Percentiles rank a stretch among this genome's conserved stretches.
Conservation (phyloP, 106 monocot genomes). For the Dactylorhiza incarnata region DNA sequence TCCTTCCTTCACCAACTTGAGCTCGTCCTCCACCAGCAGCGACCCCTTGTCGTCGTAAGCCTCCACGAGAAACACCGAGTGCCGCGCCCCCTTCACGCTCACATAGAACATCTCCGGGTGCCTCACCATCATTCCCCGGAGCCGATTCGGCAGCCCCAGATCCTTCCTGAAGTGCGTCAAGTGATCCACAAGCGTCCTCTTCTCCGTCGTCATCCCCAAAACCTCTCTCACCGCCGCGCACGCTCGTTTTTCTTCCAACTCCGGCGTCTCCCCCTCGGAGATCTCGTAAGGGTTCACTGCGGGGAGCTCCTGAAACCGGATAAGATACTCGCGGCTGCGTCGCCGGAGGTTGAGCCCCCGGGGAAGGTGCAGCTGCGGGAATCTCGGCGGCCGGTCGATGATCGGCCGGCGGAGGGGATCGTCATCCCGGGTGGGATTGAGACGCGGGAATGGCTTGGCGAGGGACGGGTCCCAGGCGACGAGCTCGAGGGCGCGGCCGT, state of each 20-base stretch:
- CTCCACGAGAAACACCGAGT: constrained; percentile 89
- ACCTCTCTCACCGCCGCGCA: constrained; percentile 87
- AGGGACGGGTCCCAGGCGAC: constrained; percentile 19
- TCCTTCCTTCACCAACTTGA: constrained; percentile 34
- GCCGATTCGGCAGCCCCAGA: constrained; percentile 68
- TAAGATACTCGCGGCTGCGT: constrained; percentile 52
- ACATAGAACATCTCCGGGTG: constrained; percentile 98
- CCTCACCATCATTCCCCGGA: constrained; percentile 64
- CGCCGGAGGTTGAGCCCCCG: constrained; percentile 70
- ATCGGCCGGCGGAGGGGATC: constrained; percentile 28
- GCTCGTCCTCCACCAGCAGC: constrained; percentile 60
- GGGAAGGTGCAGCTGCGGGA: constrained; percentile 48
- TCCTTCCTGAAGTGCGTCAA: constrained; percentile 86
- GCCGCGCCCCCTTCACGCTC: constrained; percentile 79
- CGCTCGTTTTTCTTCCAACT: constrained; percentile 48
- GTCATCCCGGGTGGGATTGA: constrained; percentile 7
- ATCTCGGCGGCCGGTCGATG: constrained; percentile 57
- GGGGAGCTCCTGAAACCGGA: constrained; percentile 50
- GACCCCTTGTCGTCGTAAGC: constrained; percentile 67
- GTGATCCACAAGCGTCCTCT: constrained; percentile 82
- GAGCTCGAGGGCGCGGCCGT: constrained; percentile 68
- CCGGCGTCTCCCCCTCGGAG: constrained; percentile 3
- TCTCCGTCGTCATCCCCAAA: constrained; percentile 78
- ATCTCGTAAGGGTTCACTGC: constrained; percentile 42
- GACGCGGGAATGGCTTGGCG: constrained; percentile 18